Base-by-base conservation (phyloP, 768 basidiomycete species). In the Lanmaoa pseudosensibilis region DNA sequence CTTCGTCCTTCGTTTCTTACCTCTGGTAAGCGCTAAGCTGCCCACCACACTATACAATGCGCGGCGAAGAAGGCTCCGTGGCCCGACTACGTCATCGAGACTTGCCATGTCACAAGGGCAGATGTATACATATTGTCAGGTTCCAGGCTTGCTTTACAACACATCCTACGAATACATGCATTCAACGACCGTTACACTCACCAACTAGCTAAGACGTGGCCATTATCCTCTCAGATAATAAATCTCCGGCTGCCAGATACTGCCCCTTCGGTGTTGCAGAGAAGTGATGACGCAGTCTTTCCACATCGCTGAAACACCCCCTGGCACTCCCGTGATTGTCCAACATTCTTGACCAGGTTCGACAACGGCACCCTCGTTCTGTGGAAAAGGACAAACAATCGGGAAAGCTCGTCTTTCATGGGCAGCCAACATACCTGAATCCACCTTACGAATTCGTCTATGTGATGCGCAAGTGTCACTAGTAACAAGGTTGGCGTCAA, bases 171-270 rank as follows among this genome's bases (percentile, higher is more conserved):
- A n/a, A 46, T 58, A 43, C 30, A 60, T 54, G 30, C 34, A 58
- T 56, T 46, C 39, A 36, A 41, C n/a, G 27, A 59, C 19, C 5
- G 37, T 52, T 45, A 39, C 53, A 46, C 53, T 53, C 52, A 37
- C 46, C 53, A 39, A 46, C 38, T 19, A 30, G 27, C 49, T 15
- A 32, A 37, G 48, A 50, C 9, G 5, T 52, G 25, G 38, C 4
- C 37, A 32, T 61, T 44, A 65, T 46, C 19, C 44, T 57, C 53
- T 68, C 23, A 15, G 60, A 48, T 64, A 67, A 72, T 76, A 77
- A 32, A 80, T 58, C 52, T 78, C 78, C 19, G 74, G 68, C 52
- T 78, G 76, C 78, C 80, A 81, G 36, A 65, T 65, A 32, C 73
- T 69, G n/a, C 76, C 77, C 12, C 71, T 74, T 48, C 70, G 65